Evolutionary conservation across 495 filamentous ascomycete species (phyloP), one percentile per base, ranked within the genome.

Genomic region (Penicillium diatomitis): DNA sequence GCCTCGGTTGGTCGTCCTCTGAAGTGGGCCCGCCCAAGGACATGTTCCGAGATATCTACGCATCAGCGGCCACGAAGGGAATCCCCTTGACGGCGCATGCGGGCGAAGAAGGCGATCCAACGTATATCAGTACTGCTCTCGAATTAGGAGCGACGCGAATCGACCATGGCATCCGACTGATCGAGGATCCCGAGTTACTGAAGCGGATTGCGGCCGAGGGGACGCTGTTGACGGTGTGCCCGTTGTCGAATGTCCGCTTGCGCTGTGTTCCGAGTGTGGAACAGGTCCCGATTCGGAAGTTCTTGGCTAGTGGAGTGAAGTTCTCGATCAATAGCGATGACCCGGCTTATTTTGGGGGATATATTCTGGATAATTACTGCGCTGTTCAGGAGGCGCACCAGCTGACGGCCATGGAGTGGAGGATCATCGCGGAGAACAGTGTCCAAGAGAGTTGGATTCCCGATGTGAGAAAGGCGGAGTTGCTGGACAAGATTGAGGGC

Each of bases 281-380:
- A 6, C 68, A 86, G 32, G 64, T 86, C 8, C 86, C 86, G 0
- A 73, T 89, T 33, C 68, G 83, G 28, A 68, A 54, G 41, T 85
- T 88, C 53, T 54, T 90, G 41, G 79, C 84, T 58, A 69, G 68
- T 3, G 83, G 82, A 0, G 80, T 87, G 32, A 75, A 67, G 58
- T 86, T 87, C 52, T 81, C 79, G 7, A 78, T 87, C 48, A 86
- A 86, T 53, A 84, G 82, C 57, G 84, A 91, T 59, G 86, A 90
- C 60, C 86, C 86, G 41, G 85, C 84, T 7, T 91, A 90, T 62
- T 90, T 90, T 71, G 85, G 85, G 5, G 83, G 81, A 0, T 88
- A 87, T 62, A 80, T 88, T 46, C 65, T 84, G 49, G 82, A 86
- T 57, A 87, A 87, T 53, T 88, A 86, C 60, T 87, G 81, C 52